Conservation (phyloP, 2,329 filamentous ascomycete species). For the Tricladium varicosporioides region DNA sequence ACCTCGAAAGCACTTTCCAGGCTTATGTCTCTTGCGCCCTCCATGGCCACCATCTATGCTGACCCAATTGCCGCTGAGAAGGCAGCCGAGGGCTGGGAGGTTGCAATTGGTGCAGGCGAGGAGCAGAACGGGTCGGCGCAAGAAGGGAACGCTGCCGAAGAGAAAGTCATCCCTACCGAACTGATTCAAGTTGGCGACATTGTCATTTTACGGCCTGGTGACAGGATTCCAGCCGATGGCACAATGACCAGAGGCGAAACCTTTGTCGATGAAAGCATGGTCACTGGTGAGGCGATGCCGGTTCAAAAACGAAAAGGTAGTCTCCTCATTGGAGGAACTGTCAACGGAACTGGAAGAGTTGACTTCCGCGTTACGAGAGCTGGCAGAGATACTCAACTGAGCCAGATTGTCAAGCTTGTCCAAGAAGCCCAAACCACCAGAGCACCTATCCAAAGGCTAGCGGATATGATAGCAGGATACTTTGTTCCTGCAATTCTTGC, state of each 20-base stretch:
- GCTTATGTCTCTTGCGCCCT: constrained; percentile 93
- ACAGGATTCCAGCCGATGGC: constrained; percentile 95
- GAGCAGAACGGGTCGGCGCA: constrained; percentile 45
- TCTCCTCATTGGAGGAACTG: constrained; percentile 84
- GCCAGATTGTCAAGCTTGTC: constrained; percentile 97
- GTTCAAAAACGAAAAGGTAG: constrained; percentile 84
- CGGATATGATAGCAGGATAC: constrained; percentile 86
- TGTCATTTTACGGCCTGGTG: constrained; percentile 87
- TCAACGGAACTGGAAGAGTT: constrained; percentile 88
- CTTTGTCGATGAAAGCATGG: constrained; percentile 97
- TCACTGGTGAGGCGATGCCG: constrained; percentile 95
- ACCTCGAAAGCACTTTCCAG: constrained; percentile 91
- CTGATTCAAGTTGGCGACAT: constrained; percentile 92
- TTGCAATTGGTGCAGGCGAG: constrained; percentile 36
- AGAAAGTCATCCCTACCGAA: constrained; percentile 87
- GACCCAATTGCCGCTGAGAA: constrained; percentile 94
- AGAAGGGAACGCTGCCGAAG: constrained; percentile 66
- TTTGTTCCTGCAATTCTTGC: constrained; percentile 89
- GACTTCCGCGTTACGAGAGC: constrained; percentile 92
- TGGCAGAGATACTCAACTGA: constrained; percentile 92
- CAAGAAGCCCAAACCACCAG: constrained; percentile 94
- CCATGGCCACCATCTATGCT: constrained; percentile 94
- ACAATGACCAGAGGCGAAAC: constrained; percentile 84
- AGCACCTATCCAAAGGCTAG: constrained; percentile 90
- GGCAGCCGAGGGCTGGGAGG: constrained; percentile 75